Base-by-base conservation (phyloP, 2,329 filamentous ascomycete genomes). In the Alternaria sp. region DNA sequence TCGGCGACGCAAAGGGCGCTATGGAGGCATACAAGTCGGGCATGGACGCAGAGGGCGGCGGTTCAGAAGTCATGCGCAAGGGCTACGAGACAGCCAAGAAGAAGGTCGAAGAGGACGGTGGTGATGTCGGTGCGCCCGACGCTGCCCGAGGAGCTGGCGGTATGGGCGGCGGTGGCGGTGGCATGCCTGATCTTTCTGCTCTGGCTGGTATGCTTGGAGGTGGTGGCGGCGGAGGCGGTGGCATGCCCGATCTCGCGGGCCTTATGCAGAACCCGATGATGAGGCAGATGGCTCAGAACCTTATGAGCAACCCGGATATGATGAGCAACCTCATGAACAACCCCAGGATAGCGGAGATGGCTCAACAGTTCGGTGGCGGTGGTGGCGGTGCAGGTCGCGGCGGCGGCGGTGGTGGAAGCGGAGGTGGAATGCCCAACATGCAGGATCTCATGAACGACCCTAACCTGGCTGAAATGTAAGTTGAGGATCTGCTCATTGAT, bases 21-120 rank as follows among this genome's bases (percentile, higher is more conserved):
- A 97, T 97, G 90, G 94, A 98, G 74, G 96, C 96, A 18, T 99
- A 99, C 83, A 85, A 90, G 81, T 88, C 92, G 80, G 96, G 96
- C 57, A 98, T 99, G 77, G 92, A 97, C 79, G 88, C 93, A 68
- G 96, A 99, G 82, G 95, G 96, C 55, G 96, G 96, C 58, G 96
- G 96, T 65, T 96, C 92, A 71, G 94, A 98, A 15, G 94, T 95
- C 64, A 98, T 98, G 96, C 95, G 94, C 86, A 96, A 95, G 83
- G 96, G 96, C 20, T 96, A 88, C 78, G 94, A 98, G 87, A 98
- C 96, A 15, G 95, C 94, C 57, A 96, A 92, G 87, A 89, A 89
- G 75, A 89, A 92, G 74, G 90, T 96, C 49, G 93, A 95, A 68
- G 94, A 97, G 81, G 88, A 95, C 75, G 89, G 78, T n/a, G 81